Percentiles rank a stretch among this genome's conserved stretches.
phyloP scores from a whole-genome alignment of 2,329 filamentous ascomycete species.

The Trichophyton simii region DNA sequence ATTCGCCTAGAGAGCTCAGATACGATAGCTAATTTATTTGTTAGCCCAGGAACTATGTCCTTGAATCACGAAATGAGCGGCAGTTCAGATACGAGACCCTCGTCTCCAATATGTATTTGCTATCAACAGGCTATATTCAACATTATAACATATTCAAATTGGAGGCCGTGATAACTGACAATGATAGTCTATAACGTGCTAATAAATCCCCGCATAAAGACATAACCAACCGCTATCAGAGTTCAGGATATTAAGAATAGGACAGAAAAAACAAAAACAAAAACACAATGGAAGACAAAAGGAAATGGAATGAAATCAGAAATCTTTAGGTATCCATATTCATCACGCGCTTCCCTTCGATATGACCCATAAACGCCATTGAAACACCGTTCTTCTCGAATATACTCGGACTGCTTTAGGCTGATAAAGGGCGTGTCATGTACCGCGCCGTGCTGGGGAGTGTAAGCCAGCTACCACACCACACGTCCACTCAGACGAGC shows the following conservation, averaged over 20 bases:
- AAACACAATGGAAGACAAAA: not conserved
- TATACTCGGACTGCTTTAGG: not conserved
- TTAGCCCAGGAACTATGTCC: not conserved
- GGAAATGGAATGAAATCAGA: not conserved
- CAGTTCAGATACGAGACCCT: not conserved
- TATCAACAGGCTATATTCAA: not conserved
- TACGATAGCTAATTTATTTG: not conserved
- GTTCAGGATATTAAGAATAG: not conserved
- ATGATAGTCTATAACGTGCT: conserved; percentile 5
- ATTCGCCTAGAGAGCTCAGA: not conserved
- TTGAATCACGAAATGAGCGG: not conserved
- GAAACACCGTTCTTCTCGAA: conserved; percentile 3
- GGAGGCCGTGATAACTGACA: conserved; percentile 2
- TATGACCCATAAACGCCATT: conserved; percentile 4
- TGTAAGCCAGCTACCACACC: not conserved
- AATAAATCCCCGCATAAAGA: conserved; percentile 3
- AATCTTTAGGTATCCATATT: conserved; percentile 2
- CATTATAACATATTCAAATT: not conserved
- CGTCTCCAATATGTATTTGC: not conserved
- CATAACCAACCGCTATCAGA: conserved; percentile 4
- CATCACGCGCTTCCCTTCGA: conserved; percentile 3
- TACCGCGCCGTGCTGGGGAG: not conserved
- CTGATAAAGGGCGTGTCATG: not conserved
- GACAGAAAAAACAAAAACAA: not conserved
- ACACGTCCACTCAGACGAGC: not conserved